phyloP scores from a whole-genome alignment of 2,329 filamentous ascomycete genomes.

The Fonsecaea pedrosoi region DNA sequence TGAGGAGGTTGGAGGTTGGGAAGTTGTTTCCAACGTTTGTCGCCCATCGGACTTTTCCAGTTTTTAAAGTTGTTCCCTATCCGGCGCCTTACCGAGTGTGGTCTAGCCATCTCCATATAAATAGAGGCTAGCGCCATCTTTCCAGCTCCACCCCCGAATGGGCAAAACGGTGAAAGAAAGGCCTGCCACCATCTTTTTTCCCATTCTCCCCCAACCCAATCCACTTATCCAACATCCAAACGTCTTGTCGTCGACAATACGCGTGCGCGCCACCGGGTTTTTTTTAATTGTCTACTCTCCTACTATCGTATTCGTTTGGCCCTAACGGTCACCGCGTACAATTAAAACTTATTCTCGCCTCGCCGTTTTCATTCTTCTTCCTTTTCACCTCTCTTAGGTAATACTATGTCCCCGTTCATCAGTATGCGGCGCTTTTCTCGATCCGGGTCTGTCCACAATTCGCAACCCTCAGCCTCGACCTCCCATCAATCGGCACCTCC shows the following conservation, averaged over 20 bases:
- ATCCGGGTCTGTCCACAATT: constrained; percentile 30
- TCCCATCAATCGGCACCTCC: constrained; percentile 23
- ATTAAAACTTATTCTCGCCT: background rate
- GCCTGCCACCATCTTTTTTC: constrained; percentile 29
- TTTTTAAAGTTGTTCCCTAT: background rate
- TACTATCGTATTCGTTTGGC: constrained; percentile 6
- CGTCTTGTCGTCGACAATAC: constrained; percentile 3
- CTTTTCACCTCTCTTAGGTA: constrained; percentile 12
- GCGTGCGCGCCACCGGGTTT: background rate
- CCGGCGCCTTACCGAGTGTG: background rate
- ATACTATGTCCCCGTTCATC: constrained; percentile 34
- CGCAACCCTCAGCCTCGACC: constrained; percentile 23
- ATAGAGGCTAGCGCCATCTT: background rate
- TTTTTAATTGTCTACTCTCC: background rate
- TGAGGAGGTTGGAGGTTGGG: constrained; percentile 4
- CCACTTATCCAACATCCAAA: constrained; percentile 12
- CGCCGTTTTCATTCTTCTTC: constrained; percentile 11
- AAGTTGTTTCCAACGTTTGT: background rate
- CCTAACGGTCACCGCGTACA: background rate
- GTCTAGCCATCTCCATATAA: background rate
- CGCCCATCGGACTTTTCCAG: background rate
- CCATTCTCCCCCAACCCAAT: background rate
- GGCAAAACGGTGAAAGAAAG: background rate
- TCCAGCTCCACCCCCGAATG: background rate
- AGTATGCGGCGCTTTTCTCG: constrained; percentile 36